phyloP scores from a whole-genome alignment of 352 stramenopile genomes.

The Pythium monospermum region DNA sequence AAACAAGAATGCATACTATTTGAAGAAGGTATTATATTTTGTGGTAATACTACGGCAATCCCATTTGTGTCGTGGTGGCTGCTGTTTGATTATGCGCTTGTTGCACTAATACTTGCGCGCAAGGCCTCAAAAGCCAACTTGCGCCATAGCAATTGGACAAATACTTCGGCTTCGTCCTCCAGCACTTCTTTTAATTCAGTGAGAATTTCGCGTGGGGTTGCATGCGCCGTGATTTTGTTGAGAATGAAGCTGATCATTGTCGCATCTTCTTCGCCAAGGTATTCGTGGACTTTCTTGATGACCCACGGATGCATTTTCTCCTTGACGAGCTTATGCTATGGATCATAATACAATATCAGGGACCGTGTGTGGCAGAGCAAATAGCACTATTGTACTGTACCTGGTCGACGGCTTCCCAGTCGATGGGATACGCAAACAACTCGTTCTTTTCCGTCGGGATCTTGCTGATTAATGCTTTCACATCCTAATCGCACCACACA shows the following conservation, averaged over 20 bases:
- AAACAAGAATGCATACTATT: no score
- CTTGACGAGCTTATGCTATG: slow-evolving; percentile 21
- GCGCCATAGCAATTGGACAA: slow-evolving; percentile 50
- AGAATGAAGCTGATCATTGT: slow-evolving; percentile 45
- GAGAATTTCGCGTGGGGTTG: slow-evolving; percentile 25
- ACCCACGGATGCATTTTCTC: slow-evolving; percentile 45
- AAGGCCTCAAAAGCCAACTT: slow-evolving; percentile 48
- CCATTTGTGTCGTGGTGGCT: neutral
- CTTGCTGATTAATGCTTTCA: slow-evolving; percentile 37
- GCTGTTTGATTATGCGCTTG: neutral
- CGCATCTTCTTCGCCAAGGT: slow-evolving; percentile 43
- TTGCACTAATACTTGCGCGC: slow-evolving; percentile 14
- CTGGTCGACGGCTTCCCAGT: slow-evolving; percentile 32
- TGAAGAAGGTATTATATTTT: slow-evolving; percentile 5
- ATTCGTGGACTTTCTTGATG: slow-evolving; percentile 45
- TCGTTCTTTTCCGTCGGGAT: slow-evolving; percentile 35
- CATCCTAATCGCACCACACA: slow-evolving; percentile 15
- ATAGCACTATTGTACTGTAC: neutral
- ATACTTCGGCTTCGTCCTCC: slow-evolving; percentile 46
- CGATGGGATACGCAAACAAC: slow-evolving; percentile 35
- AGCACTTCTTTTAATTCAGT: slow-evolving; percentile 34
- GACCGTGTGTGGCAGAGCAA: neutral
- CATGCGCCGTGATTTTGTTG: slow-evolving; percentile 28
- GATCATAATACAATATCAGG: neutral
- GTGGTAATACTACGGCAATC: neutral